Percentiles rank a stretch among this genome's conserved stretches.
Conservation (phyloP, 768 basidiomycete genomes). For the Mycena crocata region DNA sequence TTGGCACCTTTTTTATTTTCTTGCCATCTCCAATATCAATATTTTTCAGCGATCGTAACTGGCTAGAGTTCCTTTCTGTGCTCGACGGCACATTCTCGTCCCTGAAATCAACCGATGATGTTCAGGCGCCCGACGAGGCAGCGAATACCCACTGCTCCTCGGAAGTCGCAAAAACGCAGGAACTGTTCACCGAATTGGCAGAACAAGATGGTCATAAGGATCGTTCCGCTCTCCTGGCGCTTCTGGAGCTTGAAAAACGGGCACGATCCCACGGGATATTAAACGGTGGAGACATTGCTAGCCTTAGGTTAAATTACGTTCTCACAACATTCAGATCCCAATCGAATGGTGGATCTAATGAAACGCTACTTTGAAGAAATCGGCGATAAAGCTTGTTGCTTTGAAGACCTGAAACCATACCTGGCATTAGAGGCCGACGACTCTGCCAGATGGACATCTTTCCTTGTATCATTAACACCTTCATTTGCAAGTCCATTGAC, state of each 20-base stretch:
- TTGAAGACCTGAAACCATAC: conserved; percentile 85
- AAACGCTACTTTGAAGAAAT: conserved; percentile 77
- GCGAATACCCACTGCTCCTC: conserved; percentile 51
- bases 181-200: conserved; percentile 67
- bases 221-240: conserved; percentile 77
- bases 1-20: conserved; percentile 43
- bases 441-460: conserved; percentile 62
- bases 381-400: conserved; percentile 87
- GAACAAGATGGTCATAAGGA: conserved; percentile 77
- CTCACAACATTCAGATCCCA: conserved; percentile 52
- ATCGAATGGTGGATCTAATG: conserved; percentile 60
- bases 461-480: conserved; percentile 60
- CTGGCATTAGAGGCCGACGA: conserved; percentile 61
- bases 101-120: conserved; percentile 38
- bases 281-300: conserved; percentile 48
- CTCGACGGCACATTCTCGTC: conserved; percentile 73
- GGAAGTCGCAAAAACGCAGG: conserved; percentile 55
- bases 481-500: conserved; percentile 56
- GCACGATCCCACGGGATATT: conserved; percentile 60
- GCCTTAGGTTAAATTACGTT: not conserved
- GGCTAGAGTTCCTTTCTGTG: conserved; percentile 84
- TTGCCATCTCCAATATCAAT: conserved; percentile 23
- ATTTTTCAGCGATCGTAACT: conserved; percentile 78
- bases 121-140: conserved; percentile 44
- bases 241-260: conserved; percentile 82